A percentile compares a stretch with the other conserved stretches of the same genome.
phyloP scores from a whole-genome alignment of 139 green algal species.

The Ettlia oleoabundans region DNA sequence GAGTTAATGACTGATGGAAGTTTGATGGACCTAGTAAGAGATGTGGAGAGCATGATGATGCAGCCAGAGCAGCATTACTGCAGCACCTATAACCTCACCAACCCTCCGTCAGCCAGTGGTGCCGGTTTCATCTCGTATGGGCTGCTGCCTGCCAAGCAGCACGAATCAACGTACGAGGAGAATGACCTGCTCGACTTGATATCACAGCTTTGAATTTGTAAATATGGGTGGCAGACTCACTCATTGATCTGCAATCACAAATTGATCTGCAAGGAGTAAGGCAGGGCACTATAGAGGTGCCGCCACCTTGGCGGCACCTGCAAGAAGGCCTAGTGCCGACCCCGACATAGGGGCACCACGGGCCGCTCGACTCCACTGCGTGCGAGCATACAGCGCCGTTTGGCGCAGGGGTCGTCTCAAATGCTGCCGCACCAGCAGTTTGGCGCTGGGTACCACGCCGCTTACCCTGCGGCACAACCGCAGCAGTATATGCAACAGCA shows the following conservation, averaged over 20 bases:
- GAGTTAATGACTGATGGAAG: neutral
- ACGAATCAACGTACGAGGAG: too few relatives aligned
- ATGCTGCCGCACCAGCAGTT: neutral
- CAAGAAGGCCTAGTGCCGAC: too few relatives aligned
- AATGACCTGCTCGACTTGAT: slow-evolving; percentile 9
- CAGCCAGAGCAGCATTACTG: neutral
- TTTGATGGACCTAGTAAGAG: neutral
- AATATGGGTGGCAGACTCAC: neutral
- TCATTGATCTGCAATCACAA: too few relatives aligned
- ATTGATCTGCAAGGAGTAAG: too few relatives aligned
- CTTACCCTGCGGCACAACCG: neutral
- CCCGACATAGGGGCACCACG: too few relatives aligned
- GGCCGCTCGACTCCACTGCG: neutral
- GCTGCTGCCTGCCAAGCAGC: too few relatives aligned
- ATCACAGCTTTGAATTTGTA: neutral
- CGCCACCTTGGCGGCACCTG: too few relatives aligned
- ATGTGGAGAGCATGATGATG: slow-evolving; percentile 15
- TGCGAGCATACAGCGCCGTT: too few relatives aligned
- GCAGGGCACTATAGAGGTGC: too few relatives aligned
- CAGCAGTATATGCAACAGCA: slow-evolving; percentile 13
- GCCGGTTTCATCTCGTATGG: neutral
- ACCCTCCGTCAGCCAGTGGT: too few relatives aligned
- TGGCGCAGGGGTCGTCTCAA: too few relatives aligned
- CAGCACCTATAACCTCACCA: neutral
- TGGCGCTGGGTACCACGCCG: neutral